These are phyloP conservation scores for Chamaecrista fasciculata DNA, from an alignment of 306 rosid species.

Conservation along the genomic window DNA sequence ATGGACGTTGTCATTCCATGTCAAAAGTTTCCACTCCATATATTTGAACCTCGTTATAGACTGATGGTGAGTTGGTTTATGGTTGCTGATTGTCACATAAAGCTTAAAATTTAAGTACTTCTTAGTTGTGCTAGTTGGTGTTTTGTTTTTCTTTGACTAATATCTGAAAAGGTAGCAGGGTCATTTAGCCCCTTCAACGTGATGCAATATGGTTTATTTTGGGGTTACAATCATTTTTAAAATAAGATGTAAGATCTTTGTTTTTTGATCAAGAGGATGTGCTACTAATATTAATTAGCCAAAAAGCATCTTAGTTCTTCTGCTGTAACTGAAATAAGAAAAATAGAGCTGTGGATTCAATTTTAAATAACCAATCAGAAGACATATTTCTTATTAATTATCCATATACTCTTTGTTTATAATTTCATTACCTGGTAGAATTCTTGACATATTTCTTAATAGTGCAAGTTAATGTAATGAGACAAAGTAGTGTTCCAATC, in stretches of 20 bases:
- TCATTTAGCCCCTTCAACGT: not conserved
- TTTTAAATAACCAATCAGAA: constrained; percentile 1
- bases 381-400: constrained; percentile 10
- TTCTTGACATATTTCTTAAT: not conserved
- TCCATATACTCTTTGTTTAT: constrained; percentile 5
- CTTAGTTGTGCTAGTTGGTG: not conserved
- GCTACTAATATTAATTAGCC: not conserved
- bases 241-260: not conserved
- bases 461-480: not conserved
- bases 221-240: not conserved
- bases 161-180: not conserved
- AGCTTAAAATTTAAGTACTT: not conserved
- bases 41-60: constrained; percentile 98
- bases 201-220: too few relatives aligned
- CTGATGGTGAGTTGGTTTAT: constrained; percentile 74
- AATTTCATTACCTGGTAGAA: constrained; percentile 17
- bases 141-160: not conserved
- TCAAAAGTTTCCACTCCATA: constrained; percentile 88
- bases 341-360: not conserved
- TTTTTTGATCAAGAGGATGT: not conserved
- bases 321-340: not conserved
- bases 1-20: constrained; percentile 97
- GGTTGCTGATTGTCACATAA: constrained; percentile 9
- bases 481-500: not conserved
- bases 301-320: not conserved